Evolutionary conservation across 108 stramenopile species (phyloP).

Genomic region (Asterionellopsis glacialis): DNA sequence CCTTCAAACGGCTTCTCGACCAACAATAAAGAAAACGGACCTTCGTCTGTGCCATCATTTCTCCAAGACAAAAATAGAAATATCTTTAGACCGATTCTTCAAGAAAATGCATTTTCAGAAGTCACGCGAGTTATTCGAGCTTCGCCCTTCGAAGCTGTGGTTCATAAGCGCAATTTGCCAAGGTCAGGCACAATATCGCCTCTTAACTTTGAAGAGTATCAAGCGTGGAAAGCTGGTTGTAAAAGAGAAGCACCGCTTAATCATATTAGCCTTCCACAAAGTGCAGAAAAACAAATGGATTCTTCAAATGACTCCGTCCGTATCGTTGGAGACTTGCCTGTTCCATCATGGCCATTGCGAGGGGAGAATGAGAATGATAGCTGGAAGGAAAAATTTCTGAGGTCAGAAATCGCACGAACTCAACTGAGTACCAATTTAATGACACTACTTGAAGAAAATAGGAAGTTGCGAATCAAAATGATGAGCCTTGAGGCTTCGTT

Average conservation of each 20-base stretch:
- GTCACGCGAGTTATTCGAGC: not conserved
- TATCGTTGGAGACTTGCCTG: not conserved
- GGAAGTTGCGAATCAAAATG: not conserved
- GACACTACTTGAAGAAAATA: not conserved
- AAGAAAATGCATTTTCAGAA: not conserved
- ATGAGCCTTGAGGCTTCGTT: not conserved
- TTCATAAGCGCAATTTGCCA: not conserved
- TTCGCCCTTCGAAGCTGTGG: not conserved
- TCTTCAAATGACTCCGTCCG: not conserved
- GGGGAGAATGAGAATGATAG: not conserved
- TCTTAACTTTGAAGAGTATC: not conserved
- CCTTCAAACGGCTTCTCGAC: not conserved
- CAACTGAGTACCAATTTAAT: not conserved
- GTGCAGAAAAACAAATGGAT: no score
- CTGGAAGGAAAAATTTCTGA: not conserved
- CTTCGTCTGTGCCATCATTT: not conserved
- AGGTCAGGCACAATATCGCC: conserved; percentile 2
- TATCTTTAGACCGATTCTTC: not conserved
- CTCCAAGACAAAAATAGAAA: not conserved
- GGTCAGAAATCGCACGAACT: not conserved
- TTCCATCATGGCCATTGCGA: not conserved
- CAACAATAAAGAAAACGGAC: not conserved
- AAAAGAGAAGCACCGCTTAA: no score
- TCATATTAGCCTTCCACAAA: no score
- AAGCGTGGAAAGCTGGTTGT: not conserved